Evolutionary conservation across 73 alveolate genomes (phyloP).

Genomic region (Paramecium pentaurelia): DNA sequence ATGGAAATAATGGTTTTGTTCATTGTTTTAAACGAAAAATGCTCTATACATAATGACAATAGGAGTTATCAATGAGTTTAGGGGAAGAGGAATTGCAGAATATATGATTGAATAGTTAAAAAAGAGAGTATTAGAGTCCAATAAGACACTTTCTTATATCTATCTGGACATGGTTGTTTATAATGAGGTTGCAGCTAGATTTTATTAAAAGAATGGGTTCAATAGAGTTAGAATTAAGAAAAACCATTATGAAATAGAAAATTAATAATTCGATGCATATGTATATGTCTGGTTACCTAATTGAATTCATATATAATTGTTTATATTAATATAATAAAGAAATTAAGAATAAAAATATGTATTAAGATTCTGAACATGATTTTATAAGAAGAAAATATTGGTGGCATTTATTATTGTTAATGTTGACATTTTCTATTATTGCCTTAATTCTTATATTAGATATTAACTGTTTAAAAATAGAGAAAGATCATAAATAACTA

Average conservation of each 20-base stretch:
- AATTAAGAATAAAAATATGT: background rate
- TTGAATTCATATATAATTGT: background rate
- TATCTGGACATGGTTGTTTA: constrained; percentile 50
- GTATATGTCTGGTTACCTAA: constrained; percentile 17
- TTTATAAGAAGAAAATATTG: background rate
- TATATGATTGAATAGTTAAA: constrained; percentile 20
- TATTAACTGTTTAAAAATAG: background rate
- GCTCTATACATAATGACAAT: constrained; percentile 43
- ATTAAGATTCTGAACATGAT: background rate
- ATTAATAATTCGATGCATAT: constrained; percentile 36
- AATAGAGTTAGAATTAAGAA: background rate
- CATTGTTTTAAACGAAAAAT: background rate
- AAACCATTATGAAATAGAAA: constrained; percentile 42
- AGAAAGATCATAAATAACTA: background rate
- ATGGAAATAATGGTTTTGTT: constrained; percentile 31
- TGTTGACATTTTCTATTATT: background rate
- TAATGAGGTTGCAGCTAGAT: background rate
- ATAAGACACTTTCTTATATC: background rate
- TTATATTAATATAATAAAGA: background rate
- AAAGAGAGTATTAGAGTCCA: background rate
- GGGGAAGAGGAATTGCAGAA: constrained; percentile 47
- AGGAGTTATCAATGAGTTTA: constrained; percentile 44
- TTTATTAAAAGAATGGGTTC: constrained; percentile 50
- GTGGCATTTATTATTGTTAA: background rate
- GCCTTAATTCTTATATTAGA: background rate